Evolutionary conservation across 345 rosid genomes (phyloP), one percentile per base, ranked within the genome.

Genomic region (Euphorbia tirucalli): DNA sequence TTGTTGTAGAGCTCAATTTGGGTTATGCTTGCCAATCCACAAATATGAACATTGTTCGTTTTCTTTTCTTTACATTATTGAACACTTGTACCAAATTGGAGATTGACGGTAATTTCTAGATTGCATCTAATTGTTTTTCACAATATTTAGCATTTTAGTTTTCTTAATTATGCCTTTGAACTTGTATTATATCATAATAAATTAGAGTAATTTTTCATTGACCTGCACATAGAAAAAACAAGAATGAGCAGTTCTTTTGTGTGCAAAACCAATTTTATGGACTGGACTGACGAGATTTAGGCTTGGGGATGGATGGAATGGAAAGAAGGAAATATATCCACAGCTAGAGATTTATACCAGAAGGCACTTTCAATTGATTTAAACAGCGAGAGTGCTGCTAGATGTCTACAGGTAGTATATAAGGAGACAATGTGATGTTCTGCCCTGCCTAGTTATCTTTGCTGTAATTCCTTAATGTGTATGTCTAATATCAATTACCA

Each of bases 301-400:
- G 99, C 92, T 65, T 95, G 99, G 99, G 97, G 97, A 72, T 95
- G 97, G 99, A 87, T 92, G 99, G 99, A 95, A 70, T 92, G 99
- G 99, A 92, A 92, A 73, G 97, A 95, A 87, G 99, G 97, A 76
- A 92, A 90, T 79, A 71, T 87, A 76, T 46, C 86, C 25, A 80
- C 88, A 4, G 99, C 99, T 25, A 88, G 97, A 83, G 86, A 86
- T 75, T 83, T 85, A 54, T 95, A 95, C 82, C 91, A 89, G 79
- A 86, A 62, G 81, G 96, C 91, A 69, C 83, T 95, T 58, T 79
- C 97, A 69, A 86, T 95, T 73, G 77, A 89, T 74, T 74, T 96
- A 28, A 82, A 79, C n/a, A 89, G 77, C 0, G 97, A 95, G 83
- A 90, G 93, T 81, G 97, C 97, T 58, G 84, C 97, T 79, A 88